phyloP scores from a whole-genome alignment of 1,139 yeast species.

The Arxiozyma telluris region DNA sequence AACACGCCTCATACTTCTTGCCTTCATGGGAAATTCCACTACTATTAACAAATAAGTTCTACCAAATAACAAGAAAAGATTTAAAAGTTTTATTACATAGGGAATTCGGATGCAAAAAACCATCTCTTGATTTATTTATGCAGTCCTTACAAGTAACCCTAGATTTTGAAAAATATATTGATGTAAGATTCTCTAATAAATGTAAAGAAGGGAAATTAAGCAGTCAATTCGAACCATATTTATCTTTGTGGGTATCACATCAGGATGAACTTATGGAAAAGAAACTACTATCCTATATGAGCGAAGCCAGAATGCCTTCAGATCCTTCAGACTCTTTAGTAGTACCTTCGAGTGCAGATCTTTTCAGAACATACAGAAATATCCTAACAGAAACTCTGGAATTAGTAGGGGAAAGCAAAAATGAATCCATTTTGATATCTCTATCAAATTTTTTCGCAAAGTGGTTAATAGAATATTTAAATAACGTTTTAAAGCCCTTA shows the following conservation, averaged over 20 bases:
- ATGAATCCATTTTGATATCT: constrained; percentile 20
- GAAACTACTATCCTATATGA: constrained; percentile 54
- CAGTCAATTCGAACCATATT: constrained; percentile 73
- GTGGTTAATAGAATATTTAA: constrained; percentile 58
- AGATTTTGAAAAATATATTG: constrained; percentile 72
- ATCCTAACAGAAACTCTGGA: constrained; percentile 68
- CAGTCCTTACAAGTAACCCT: constrained; percentile 52
- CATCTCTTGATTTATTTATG: constrained; percentile 46
- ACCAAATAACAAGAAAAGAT: constrained; percentile 62
- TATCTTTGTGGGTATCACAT: constrained; percentile 78
- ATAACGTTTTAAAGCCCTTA: constrained; percentile 51
- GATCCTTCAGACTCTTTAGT: constrained; percentile 47
- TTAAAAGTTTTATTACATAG: constrained; percentile 40
- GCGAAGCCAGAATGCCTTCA: constrained; percentile 35
- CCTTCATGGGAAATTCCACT: constrained; percentile 60
- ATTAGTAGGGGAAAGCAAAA: constrained; percentile 33
- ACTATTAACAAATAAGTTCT: constrained; percentile 53
- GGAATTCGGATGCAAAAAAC: constrained; percentile 28
- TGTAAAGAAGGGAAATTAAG: constrained; percentile 44
- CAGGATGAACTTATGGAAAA: constrained; percentile 59
- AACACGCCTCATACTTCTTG: constrained; percentile 53
- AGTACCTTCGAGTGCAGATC: constrained; percentile 75
- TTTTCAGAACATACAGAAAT: constrained; percentile 69
- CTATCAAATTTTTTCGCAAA: constrained; percentile 58
- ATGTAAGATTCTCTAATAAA: constrained; percentile 41